Evolutionary conservation across 225 moss, liverwort and hornwort species (phyloP).

Genomic region (Pseudoscleropodium purum): DNA sequence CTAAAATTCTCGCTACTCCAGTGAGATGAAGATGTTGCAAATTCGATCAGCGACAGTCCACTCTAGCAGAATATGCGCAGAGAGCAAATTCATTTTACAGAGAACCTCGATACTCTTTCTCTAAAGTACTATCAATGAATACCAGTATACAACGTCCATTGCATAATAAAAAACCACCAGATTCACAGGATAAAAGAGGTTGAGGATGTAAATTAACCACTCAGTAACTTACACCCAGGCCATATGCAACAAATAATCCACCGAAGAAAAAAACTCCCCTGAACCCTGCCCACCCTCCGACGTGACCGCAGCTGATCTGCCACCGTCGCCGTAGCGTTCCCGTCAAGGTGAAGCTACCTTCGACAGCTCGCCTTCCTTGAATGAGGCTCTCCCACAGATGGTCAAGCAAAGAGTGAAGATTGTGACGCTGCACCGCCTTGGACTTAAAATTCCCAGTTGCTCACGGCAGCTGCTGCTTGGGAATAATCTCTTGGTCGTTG

Average conservation of each 20-base stretch:
- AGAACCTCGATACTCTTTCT: neutral
- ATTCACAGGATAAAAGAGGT: slow-evolving; percentile 37
- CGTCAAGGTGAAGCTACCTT: slow-evolving; percentile 39
- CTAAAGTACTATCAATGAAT: neutral
- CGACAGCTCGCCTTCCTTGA: slow-evolving; percentile 52
- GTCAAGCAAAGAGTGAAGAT: slow-evolving; percentile 35
- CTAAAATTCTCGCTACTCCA: neutral
- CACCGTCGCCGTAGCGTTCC: slow-evolving; percentile 32
- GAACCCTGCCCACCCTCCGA: slow-evolving; percentile 57
- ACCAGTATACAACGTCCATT: neutral
- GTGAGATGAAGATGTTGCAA: neutral
- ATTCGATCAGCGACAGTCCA: neutral
- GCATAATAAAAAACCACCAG: neutral
- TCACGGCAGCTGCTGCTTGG: neutral
- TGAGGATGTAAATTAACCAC: slow-evolving; percentile 37
- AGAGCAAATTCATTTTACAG: neutral
- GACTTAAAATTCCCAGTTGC: neutral
- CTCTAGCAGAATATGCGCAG: neutral
- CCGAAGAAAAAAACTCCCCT: slow-evolving; percentile 49
- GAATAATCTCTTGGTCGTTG: neutral
- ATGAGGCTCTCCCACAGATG: slow-evolving; percentile 24
- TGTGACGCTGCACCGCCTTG: slow-evolving; percentile 2
- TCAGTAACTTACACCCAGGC: slow-evolving; percentile 29
- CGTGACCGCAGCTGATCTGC: slow-evolving; percentile 51
- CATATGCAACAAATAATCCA: slow-evolving; percentile 37